Evolutionary conservation across 352 stramenopile species (phyloP).

Genomic region (Phytophthora podocarpi): DNA sequence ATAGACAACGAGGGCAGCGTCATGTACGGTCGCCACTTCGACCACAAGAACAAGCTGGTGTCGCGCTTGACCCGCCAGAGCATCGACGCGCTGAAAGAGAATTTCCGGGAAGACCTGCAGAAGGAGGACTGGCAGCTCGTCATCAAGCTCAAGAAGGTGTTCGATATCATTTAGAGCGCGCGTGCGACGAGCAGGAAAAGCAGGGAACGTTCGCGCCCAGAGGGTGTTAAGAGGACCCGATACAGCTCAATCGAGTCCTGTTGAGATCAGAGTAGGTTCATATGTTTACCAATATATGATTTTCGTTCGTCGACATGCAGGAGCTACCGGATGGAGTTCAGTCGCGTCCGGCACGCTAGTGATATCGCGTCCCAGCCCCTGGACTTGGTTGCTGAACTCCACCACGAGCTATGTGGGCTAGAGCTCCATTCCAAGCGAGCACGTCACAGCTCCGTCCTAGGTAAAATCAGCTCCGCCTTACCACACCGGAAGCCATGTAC

Average conservation of each 20-base stretch:
- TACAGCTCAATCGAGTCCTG: no score
- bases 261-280: conserved; percentile 25
- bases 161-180: conserved; percentile 94
- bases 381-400: conserved; percentile 1
- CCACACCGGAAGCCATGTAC: conserved; percentile 21
- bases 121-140: conserved; percentile 98
- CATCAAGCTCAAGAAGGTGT: conserved; percentile 99
- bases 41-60: conserved; percentile 91
- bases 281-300: conserved; percentile 33
- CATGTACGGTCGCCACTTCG: conserved; percentile 98
- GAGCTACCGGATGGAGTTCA: conserved; percentile 22
- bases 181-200: conserved; percentile 6
- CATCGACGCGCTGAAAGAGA: conserved; percentile 98
- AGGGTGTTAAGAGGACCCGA: conserved; percentile 19
- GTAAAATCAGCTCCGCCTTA: conserved; percentile 14
- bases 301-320: conserved; percentile 27
- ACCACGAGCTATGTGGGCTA: neutral
- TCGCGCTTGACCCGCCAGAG: conserved; percentile 89
- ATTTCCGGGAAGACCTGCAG: conserved; percentile 98
- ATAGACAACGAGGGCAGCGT: conserved; percentile 97
- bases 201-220: conserved; percentile 13
- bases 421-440: conserved; percentile 1
- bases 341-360: conserved; percentile 1
- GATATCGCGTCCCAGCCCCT: conserved; percentile 1
- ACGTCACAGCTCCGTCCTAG: conserved; percentile 14